A percentile compares a stretch with the other conserved stretches of the same genome.
Conservation (phyloP, 2,329 filamentous ascomycete genomes). For the Aspergillus niger region DNA sequence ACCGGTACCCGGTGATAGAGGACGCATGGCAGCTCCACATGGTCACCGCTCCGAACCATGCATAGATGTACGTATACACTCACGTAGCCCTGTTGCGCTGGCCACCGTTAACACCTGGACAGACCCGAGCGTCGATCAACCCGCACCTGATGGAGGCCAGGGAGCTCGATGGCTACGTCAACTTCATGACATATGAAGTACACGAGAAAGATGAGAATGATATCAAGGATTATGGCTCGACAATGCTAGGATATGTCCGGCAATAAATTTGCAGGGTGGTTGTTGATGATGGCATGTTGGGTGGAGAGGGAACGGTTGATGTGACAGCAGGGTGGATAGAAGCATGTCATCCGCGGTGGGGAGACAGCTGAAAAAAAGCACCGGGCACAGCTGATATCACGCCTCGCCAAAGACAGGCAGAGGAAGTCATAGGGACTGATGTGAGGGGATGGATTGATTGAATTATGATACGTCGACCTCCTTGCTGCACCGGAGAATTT, state of each 20-base stretch:
- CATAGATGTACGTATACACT: neutral
- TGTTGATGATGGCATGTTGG: neutral
- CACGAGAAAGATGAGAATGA: neutral
- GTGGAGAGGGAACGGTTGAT: neutral
- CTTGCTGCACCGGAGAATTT: neutral
- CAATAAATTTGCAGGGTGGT: neutral
- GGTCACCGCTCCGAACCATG: neutral
- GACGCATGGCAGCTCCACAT: neutral
- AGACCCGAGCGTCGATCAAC: neutral
- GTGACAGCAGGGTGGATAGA: neutral
- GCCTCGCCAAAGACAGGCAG: neutral
- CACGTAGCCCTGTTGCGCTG: neutral
- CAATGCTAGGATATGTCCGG: neutral
- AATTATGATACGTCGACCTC: neutral
- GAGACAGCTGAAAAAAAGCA: neutral
- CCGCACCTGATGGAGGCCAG: neutral
- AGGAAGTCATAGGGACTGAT: neutral
- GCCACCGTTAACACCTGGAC: neutral
- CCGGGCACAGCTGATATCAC: neutral
- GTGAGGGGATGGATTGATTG: neutral
- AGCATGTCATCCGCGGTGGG: neutral
- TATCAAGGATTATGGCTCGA: neutral
- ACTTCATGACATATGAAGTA: neutral
- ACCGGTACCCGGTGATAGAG: neutral
- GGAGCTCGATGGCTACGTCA: constrained; percentile 5